Base-by-base conservation (phyloP, 768 basidiomycete species). In the Lentinula sp. region DNA sequence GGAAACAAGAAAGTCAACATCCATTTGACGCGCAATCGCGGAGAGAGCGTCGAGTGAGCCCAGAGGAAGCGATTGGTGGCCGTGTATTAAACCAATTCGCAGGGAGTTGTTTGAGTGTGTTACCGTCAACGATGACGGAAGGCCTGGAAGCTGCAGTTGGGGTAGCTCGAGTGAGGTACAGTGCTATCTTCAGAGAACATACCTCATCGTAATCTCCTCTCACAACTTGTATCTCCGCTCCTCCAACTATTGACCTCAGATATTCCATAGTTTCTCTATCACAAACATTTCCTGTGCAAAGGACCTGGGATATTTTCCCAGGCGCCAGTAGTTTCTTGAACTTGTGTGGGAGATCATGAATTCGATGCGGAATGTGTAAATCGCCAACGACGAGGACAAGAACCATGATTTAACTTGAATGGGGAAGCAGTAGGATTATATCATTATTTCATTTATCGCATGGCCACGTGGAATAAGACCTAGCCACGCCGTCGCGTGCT, bases 241-340 rank as follows among this genome's bases (percentile, higher is more conserved):
- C 55, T 20, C 55, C 55, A 13, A 56, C 88, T n/a, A 99, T 91
- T 13, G 92, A 94, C 65, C 93, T 81, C 23, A 99, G 80, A 77
- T 97, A 98, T 66, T 98, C 97, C 73, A 91, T 95, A 6, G 97
- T 98, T 74, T 98, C 96, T 68, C 89, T 88, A 77, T 99, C 97
- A 73, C 93, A 95, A 23, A 98, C 89, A 71, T 98, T 98, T 51
- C 97, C 97, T 0, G 96, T 98, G 72, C 94, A 97, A 28, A 98
- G 80, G 62, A 98, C 97, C 73, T 98, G 96, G 64, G 95, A 93
- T 49, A 99, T 98, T 74, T 99, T 99, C 20, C 97, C 97, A 18
- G 91, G 91, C 5, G 93, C 88, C 57, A 99, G 81, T 1, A 98
- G 87, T 70, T 98, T 97, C 78, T 96, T 95, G 78, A 99, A 99